A percentile compares a stretch with the other conserved stretches of the same genome.
These are phyloP conservation scores for Ogataea angusta DNA, from an alignment of 805 yeast genomes.

Conservation along the genomic window DNA sequence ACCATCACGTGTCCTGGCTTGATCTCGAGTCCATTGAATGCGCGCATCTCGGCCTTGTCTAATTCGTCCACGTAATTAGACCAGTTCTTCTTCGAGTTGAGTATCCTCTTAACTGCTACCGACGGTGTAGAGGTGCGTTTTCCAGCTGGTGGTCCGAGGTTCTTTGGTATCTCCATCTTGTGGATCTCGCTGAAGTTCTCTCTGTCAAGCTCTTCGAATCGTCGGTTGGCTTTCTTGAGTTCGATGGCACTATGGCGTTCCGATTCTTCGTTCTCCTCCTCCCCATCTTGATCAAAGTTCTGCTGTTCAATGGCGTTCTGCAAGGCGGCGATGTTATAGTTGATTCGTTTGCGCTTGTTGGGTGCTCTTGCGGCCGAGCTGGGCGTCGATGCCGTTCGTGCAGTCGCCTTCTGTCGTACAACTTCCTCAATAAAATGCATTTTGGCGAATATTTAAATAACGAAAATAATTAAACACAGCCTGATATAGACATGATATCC, in stretches of 20 bases:
- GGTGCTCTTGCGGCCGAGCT: slow-evolving; percentile 11
- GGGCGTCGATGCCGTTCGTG: slow-evolving; percentile 3
- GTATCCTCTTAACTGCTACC: slow-evolving; percentile 36
- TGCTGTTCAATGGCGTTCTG: slow-evolving; percentile 30
- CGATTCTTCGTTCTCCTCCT: slow-evolving; percentile 30
- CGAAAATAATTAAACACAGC: background rate
- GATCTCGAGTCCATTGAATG: slow-evolving; percentile 32
- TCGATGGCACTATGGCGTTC: slow-evolving; percentile 27
- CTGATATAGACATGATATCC: too few relatives aligned
- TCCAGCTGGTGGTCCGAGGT: slow-evolving; percentile 15
- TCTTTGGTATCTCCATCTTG: slow-evolving; percentile 39
- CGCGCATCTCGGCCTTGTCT: slow-evolving; percentile 33
- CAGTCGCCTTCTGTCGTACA: slow-evolving; percentile 3
- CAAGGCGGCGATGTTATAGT: slow-evolving; percentile 32
- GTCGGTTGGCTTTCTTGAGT: slow-evolving; percentile 35
- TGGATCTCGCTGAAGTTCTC: slow-evolving; percentile 41
- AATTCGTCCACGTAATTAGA: slow-evolving; percentile 42
- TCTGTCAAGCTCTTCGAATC: slow-evolving; percentile 40
- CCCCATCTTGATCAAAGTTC: slow-evolving; percentile 27
- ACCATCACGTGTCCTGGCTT: slow-evolving; percentile 32
- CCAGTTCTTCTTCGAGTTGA: slow-evolving; percentile 40
- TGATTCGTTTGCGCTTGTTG: slow-evolving; percentile 30
- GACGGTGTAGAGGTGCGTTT: slow-evolving; percentile 26
- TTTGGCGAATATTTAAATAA: background rate
- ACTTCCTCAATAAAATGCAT: slow-evolving; percentile 12